Evolutionary conservation across 306 rosid species (phyloP).

Genomic region (Mucuna pruriens): DNA sequence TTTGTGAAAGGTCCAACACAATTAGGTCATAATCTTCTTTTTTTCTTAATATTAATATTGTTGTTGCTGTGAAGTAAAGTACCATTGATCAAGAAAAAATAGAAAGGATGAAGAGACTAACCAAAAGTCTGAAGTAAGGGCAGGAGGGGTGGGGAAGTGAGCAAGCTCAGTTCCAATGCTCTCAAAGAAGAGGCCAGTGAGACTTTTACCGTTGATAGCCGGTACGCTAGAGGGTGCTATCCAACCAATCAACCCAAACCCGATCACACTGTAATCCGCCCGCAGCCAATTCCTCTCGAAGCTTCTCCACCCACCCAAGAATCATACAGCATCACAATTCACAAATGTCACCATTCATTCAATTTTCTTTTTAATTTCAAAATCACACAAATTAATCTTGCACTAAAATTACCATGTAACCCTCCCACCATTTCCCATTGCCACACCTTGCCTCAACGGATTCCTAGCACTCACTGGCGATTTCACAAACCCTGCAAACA

Average conservation of each 20-base stretch:
- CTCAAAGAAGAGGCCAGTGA: slow-evolving; percentile 87
- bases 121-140: slow-evolving; percentile 85
- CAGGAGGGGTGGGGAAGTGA: slow-evolving; percentile 91
- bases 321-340: neutral
- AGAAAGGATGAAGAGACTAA: slow-evolving; percentile 12
- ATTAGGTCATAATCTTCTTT: no score
- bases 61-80: neutral
- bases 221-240: slow-evolving; percentile 88
- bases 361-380: neutral
- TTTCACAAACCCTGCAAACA: slow-evolving; percentile 65
- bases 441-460: slow-evolving; percentile 60
- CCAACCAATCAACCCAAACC: slow-evolving; percentile 97
- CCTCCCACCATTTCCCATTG: slow-evolving; percentile 66
- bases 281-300: slow-evolving; percentile 88
- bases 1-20: neutral
- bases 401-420: slow-evolving; percentile 62
- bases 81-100: neutral
- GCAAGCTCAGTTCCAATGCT: slow-evolving; percentile 94
- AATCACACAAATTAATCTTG: neutral
- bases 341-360: slow-evolving; percentile 9
- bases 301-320: no score
- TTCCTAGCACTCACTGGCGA: slow-evolving; percentile 54
- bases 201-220: slow-evolving; percentile 81
- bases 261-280: slow-evolving; percentile 82
- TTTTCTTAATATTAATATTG: neutral